Evolutionary conservation across 1,139 yeast genomes (phyloP), one percentile per base, ranked within the genome.

Genomic region (Candida sp.): DNA sequence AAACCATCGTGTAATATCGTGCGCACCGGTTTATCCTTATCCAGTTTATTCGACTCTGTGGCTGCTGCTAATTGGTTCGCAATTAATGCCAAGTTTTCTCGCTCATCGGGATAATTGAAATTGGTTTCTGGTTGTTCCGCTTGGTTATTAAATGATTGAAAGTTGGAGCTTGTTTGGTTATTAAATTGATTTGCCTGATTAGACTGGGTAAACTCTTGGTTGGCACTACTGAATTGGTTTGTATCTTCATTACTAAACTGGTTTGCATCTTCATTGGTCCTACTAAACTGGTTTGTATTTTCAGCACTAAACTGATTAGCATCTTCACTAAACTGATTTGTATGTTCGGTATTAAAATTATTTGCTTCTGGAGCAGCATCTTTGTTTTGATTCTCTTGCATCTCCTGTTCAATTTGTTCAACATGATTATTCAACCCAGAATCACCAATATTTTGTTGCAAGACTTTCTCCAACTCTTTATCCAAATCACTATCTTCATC

Each of bases 1-100:
- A 64, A 46, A 1, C 70, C 70, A 11, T 51, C 61, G 23, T 53
- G 60, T 29, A 56, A 38, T 8, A 58, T 61, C 19, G 53, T 41
- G 5, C 32, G 19, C 19, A 35, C 39, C 5, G 12, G 34, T 32
- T 32, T 32, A 32, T 39, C 43, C n/a, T 34, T 33, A 27, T 42
- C 45, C 9, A 47, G 49, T 33, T 49, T 49, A 12, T 48, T 48
- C 11, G 53, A 45, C 29, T 45, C 48, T 2, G 60, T 53, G 3
- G 60, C 60, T 8, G 43, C 47, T 38, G 51, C 56, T 5, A 56
- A 45, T 39, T 57, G 53, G 15, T 39, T 48, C 3, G 60, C 61
- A 29, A 56, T 56, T 54, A 53, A 47, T 38, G 47, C 51, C 21
- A 54, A 48, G 37, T 52, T 51, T 25, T 49, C 54, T 15, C 45